Base-by-base conservation (phyloP, 1,284 basidiomycete genomes). In the Termitomyces sp. region DNA sequence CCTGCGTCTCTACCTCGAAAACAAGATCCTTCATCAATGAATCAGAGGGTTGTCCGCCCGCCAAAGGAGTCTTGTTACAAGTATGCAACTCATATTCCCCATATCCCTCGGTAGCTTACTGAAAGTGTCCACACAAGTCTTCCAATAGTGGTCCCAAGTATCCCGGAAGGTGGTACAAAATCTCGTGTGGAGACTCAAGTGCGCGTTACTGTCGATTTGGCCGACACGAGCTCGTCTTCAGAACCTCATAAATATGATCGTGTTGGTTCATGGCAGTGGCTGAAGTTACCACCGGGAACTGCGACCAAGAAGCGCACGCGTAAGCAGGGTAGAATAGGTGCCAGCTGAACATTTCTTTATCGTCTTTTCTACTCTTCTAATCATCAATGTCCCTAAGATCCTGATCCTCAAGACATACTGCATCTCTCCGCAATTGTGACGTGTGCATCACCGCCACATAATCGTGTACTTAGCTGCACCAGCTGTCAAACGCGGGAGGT, bases 161-260 rank as follows among this genome's bases (percentile, higher is more conserved):
- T 97, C 41, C 92, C 93, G 8, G 81, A 86, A 61, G 73, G 77
- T 39, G 94, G 93, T 26, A 89, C 93, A n/a, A 95, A 96, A 72
- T 94, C 91, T 49, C 83, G 94, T 24, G 94, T 97, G 21, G 94
- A 97, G 70, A 97, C 94, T 0, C 94, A 94, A 74, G 85, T 94
- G 50, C 83, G 92, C 65, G 81, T 94, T 38, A 83, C 84, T 9
- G 75, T 94, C 48, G 86, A 90, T 64, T 76, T 93, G 48, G 86
- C 88, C 13, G 81, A 84, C 60, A 75, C 82, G 15, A 83, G 77
- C 62, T 78, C 84, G 5, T 81, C 84, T 3, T 75, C 79, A 9
- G 82, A 88, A 57, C 77, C 81, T 6, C 68, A 70, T 61, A 82
- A 81, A 60, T 89, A 90, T 61, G 82, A 88, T 64, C 78, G 83